These are phyloP conservation scores for Nakazawaea holstii DNA, from an alignment of 805 yeast species.

Conservation along the genomic window DNA sequence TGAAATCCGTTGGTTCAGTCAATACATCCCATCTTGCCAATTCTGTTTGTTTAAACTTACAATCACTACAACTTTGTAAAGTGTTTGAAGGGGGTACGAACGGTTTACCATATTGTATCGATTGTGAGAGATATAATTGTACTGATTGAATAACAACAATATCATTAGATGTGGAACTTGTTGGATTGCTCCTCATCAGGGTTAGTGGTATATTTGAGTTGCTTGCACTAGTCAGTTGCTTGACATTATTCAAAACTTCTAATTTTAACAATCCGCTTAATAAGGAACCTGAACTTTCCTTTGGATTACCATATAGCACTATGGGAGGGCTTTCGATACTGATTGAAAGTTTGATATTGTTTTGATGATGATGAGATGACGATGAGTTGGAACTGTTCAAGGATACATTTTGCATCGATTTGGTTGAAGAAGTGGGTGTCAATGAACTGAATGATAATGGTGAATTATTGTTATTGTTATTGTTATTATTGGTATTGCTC, in stretches of 20 bases:
- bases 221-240: background rate
- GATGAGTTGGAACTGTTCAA: background rate
- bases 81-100: slow-evolving; percentile 49
- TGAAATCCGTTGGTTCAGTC: slow-evolving; percentile 48
- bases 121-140: slow-evolving; percentile 66
- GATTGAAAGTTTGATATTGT: slow-evolving; percentile 38
- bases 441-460: slow-evolving; percentile 4
- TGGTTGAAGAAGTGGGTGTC: slow-evolving; percentile 10
- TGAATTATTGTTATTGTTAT: background rate
- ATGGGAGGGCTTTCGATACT: slow-evolving; percentile 89
- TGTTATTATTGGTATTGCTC: background rate
- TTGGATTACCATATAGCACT: slow-evolving; percentile 72
- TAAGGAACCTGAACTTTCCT: slow-evolving; percentile 80
- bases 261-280: slow-evolving; percentile 74
- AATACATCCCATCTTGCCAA: slow-evolving; percentile 89
- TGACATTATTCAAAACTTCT: slow-evolving; percentile 31
- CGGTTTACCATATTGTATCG: slow-evolving; percentile 60
- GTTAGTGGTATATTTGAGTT: background rate
- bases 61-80: slow-evolving; percentile 50
- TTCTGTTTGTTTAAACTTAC: slow-evolving; percentile 49
- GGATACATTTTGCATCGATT: slow-evolving; percentile 7
- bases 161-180: slow-evolving; percentile 23
- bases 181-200: slow-evolving; percentile 14
- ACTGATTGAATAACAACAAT: slow-evolving; percentile 53
- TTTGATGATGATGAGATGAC: background rate